phyloP scores from a whole-genome alignment of 257 asterid genomes.

The Solanum infundibuliforme region DNA sequence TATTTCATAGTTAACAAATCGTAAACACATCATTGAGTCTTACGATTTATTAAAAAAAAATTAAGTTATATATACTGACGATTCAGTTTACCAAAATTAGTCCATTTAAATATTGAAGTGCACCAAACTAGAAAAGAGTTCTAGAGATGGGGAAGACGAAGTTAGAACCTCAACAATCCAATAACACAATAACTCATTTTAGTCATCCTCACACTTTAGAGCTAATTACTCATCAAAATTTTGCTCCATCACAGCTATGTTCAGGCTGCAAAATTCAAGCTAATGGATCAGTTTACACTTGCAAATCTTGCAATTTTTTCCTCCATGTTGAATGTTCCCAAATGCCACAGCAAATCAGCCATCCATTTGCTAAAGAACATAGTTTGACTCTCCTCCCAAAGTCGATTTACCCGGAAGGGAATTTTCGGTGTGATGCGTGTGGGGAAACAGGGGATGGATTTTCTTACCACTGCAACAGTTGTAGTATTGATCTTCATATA shows the following conservation, averaged over 20 bases:
- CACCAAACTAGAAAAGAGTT: neutral
- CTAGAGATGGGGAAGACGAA: neutral
- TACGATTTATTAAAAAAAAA: rapidly evolving
- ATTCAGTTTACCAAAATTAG: neutral
- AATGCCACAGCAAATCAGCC: constrained; percentile 41
- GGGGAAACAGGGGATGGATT: constrained; percentile 20
- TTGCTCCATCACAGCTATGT: constrained; percentile 10
- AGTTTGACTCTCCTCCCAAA: constrained; percentile 21
- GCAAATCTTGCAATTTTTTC: constrained; percentile 34
- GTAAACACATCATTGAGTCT: neutral
- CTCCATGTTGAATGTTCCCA: constrained; percentile 45
- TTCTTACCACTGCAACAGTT: constrained; percentile 44
- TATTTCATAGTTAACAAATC: neutral
- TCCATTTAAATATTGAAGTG: neutral
- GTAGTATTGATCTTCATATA: constrained; percentile 40
- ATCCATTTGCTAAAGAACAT: constrained; percentile 40
- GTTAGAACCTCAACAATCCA: neutral
- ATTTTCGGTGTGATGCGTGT: constrained; percentile 41
- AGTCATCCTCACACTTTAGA: constrained; percentile 39
- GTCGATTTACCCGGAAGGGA: constrained; percentile 30
- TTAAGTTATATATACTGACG: neutral
- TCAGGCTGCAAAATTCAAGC: constrained; percentile 40
- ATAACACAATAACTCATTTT: constrained; percentile 26
- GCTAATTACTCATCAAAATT: constrained; percentile 9
- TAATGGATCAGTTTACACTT: constrained; percentile 28